These are phyloP conservation scores for Eustoma russellianum DNA, from an alignment of 257 asterid species.

Conservation along the genomic window DNA sequence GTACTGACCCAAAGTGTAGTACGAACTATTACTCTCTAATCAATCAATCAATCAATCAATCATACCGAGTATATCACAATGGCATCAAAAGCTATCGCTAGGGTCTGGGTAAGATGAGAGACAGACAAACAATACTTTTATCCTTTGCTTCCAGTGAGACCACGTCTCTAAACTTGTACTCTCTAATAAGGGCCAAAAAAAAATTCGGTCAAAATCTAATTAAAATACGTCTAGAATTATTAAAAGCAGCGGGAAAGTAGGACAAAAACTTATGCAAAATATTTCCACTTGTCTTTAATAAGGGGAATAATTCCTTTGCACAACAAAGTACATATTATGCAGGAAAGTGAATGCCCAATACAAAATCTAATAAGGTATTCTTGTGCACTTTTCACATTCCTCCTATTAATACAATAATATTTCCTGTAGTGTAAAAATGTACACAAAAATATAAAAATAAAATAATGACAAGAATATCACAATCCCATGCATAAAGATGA, in stretches of 20 bases:
- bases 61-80: too few relatives aligned
- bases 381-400: constrained; percentile 25
- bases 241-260: constrained; percentile 20
- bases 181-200: not conserved
- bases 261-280: constrained; percentile 11
- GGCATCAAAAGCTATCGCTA: too few relatives aligned
- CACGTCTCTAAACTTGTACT: too few relatives aligned
- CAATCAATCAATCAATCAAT: too few relatives aligned
- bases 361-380: constrained; percentile 14
- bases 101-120: too few relatives aligned
- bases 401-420: constrained; percentile 12
- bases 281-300: constrained; percentile 17
- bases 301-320: constrained; percentile 20
- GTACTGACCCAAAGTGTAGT: too few relatives aligned
- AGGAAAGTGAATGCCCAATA: constrained; percentile 22
- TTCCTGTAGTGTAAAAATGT: constrained; percentile 16
- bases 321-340: constrained; percentile 13
- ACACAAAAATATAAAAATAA: constrained; percentile 19
- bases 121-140: too few relatives aligned
- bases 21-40: not conserved
- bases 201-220: not conserved
- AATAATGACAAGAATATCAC: constrained; percentile 20
- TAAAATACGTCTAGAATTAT: constrained; percentile 8
- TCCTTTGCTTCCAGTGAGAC: too few relatives aligned
- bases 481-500: constrained; percentile 47